phyloP scores from a whole-genome alignment of 2,329 filamentous ascomycete genomes.

The Claviceps sp. region DNA sequence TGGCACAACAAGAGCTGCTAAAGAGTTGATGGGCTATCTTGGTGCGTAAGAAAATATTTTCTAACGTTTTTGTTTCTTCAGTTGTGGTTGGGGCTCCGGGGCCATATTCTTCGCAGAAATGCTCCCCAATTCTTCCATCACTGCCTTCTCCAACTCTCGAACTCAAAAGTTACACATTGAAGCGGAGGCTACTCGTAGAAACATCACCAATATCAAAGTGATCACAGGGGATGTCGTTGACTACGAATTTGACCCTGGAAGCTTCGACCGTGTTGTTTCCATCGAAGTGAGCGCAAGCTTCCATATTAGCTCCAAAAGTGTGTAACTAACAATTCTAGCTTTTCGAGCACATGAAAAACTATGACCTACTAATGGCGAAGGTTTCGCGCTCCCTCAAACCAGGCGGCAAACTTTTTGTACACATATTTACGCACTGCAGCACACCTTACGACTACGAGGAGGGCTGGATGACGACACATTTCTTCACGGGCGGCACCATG shows the following conservation, averaged over 20 bases:
- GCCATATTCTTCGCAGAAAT: conserved; percentile 52
- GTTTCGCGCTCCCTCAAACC: conserved; percentile 44
- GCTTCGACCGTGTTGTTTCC: conserved; percentile 52
- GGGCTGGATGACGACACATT: conserved; percentile 62
- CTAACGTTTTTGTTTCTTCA: conserved; percentile 14
- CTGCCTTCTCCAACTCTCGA: conserved; percentile 55
- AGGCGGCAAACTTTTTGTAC: conserved; percentile 54
- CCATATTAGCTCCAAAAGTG: background rate
- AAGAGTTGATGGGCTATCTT: background rate
- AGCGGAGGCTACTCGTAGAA: conserved; percentile 37
- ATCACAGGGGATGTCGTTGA: conserved; percentile 55
- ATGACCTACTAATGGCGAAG: conserved; percentile 53
- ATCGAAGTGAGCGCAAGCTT: conserved; percentile 33
- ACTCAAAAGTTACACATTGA: conserved; percentile 59
- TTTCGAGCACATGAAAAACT: conserved; percentile 70
- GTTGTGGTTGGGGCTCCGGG: conserved; percentile 56
- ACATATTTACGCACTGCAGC: conserved; percentile 50
- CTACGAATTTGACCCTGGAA: conserved; percentile 45
- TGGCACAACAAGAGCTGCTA: background rate
- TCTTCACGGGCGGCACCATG: conserved; percentile 65
- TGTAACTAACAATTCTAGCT: conserved; percentile 27
- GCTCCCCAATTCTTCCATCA: conserved; percentile 47
- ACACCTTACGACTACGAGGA: conserved; percentile 58
- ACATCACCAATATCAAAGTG: conserved; percentile 45
- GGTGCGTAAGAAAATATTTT: background rate